phyloP scores from a whole-genome alignment of 108 stramenopile genomes.

The Cyclotella choctawhatcheeana region DNA sequence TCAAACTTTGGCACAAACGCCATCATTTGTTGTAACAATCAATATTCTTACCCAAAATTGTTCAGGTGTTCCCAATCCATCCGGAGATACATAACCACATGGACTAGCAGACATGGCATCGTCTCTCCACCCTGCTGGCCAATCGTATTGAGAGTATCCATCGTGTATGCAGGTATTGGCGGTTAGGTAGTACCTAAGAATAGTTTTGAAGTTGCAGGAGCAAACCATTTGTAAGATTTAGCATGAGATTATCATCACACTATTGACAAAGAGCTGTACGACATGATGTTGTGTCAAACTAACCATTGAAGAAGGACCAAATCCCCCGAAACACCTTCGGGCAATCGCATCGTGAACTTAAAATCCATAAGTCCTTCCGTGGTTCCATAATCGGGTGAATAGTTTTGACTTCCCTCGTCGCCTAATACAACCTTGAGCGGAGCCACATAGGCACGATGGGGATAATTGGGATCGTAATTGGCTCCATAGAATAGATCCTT shows the following conservation, averaged over 20 bases:
- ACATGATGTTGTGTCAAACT: background rate
- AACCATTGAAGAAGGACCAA: conserved; percentile 75
- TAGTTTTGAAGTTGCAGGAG: background rate
- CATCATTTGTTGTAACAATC: background rate
- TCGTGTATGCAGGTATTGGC: conserved; percentile 52
- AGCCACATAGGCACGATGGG: conserved; percentile 66
- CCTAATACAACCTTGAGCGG: conserved; percentile 17
- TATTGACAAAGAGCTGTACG: no score
- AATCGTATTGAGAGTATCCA: conserved; percentile 46
- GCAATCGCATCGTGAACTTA: conserved; percentile 55
- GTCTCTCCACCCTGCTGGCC: conserved; percentile 41
- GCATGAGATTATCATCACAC: no score
- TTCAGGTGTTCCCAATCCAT: conserved; percentile 34
- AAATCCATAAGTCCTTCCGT: conserved; percentile 38
- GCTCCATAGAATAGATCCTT: conserved; percentile 55
- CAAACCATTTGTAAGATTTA: conserved; percentile 1
- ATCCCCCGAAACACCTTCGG: conserved; percentile 61
- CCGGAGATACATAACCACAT: conserved; percentile 30
- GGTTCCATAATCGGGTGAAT: conserved; percentile 27
- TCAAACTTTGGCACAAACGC: no score
- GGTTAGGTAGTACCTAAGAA: conserved; percentile 52
- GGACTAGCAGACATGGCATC: background rate
- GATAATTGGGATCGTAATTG: conserved; percentile 54
- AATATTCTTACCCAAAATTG: conserved; percentile 36
- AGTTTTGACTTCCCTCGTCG: no score